These are phyloP conservation scores for Roridomyces roridus DNA, from an alignment of 768 basidiomycete genomes.

Conservation along the genomic window DNA sequence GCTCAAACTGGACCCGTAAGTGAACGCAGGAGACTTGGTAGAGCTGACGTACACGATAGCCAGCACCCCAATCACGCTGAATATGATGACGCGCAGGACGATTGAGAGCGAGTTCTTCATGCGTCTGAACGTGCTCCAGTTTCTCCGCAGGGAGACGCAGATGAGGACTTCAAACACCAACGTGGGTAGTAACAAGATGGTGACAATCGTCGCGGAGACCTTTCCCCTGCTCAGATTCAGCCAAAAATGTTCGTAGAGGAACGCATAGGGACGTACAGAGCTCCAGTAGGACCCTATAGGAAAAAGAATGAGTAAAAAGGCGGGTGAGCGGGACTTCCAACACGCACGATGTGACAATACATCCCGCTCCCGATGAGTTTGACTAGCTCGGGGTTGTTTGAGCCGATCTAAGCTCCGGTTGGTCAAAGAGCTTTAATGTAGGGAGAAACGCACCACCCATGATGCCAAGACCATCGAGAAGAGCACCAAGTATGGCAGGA, in stretches of 20 bases:
- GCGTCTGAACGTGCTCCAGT: constrained; percentile 28
- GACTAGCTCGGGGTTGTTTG: constrained; percentile 17
- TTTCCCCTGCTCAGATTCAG: constrained; percentile 21
- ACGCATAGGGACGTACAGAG: constrained; percentile 3
- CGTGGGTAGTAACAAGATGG: constrained; percentile 21
- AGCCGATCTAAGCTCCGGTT: constrained; percentile 19
- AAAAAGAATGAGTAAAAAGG: neutral
- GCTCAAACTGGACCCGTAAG: constrained; percentile 23
- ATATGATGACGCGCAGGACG: constrained; percentile 29
- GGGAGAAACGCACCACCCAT: constrained; percentile 20
- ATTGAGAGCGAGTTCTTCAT: constrained; percentile 26
- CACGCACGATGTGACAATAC: constrained; percentile 30
- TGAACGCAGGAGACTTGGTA: too few relatives aligned
- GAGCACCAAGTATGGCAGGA: constrained; percentile 27
- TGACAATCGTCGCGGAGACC: constrained; percentile 24
- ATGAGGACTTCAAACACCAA: constrained; percentile 29
- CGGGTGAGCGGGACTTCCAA: too few relatives aligned
- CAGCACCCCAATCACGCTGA: constrained; percentile 28
- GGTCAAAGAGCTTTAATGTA: neutral
- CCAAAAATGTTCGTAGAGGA: neutral
- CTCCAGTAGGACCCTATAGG: constrained; percentile 8
- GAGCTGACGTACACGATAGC: constrained; percentile 27
- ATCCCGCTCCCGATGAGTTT: constrained; percentile 29
- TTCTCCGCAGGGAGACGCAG: constrained; percentile 26
- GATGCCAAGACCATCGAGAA: constrained; percentile 26